Evolutionary conservation across 805 yeast genomes (phyloP).

Genomic region (Saturnispora silvae): DNA sequence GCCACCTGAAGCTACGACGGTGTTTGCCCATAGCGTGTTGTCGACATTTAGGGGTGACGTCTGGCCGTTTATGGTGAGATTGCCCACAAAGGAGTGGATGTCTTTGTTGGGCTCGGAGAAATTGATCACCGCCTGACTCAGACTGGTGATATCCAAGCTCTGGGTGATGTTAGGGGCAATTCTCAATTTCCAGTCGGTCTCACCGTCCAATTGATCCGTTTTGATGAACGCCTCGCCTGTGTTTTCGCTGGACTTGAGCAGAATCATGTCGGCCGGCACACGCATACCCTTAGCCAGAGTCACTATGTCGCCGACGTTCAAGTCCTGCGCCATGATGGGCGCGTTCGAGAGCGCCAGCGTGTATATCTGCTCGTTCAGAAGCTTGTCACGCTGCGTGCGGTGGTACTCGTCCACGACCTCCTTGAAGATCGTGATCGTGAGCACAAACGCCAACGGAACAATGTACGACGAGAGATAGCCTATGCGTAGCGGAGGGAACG

Average conservation of each 20-base stretch:
- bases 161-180: conserved; percentile 72
- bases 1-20: conserved; percentile 89
- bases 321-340: conserved; percentile 44
- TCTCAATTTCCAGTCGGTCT: conserved; percentile 96
- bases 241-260: conserved; percentile 71
- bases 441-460: conserved; percentile 89
- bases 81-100: conserved; percentile 75
- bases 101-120: conserved; percentile 79
- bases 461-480: conserved; percentile 90
- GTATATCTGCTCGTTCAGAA: conserved; percentile 75
- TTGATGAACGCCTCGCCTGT: conserved; percentile 87
- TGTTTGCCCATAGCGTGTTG: conserved; percentile 96
- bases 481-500: conserved; percentile 77
- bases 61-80: conserved; percentile 46
- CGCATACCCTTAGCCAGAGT: conserved; percentile 70
- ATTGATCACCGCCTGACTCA: conserved; percentile 45
- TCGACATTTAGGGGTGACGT: conserved; percentile 68
- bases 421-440: conserved; percentile 86
- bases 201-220: conserved; percentile 97
- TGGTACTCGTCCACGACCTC: conserved; percentile 93
- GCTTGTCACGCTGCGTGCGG: conserved; percentile 81
- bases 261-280: conserved; percentile 86
- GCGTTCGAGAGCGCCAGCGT: conserved; percentile 46
- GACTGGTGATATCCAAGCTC: conserved; percentile 33
- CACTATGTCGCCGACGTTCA: conserved; percentile 82